These are phyloP conservation scores for Plasmopara viticola DNA, from an alignment of 352 stramenopile genomes.

Conservation along the genomic window DNA sequence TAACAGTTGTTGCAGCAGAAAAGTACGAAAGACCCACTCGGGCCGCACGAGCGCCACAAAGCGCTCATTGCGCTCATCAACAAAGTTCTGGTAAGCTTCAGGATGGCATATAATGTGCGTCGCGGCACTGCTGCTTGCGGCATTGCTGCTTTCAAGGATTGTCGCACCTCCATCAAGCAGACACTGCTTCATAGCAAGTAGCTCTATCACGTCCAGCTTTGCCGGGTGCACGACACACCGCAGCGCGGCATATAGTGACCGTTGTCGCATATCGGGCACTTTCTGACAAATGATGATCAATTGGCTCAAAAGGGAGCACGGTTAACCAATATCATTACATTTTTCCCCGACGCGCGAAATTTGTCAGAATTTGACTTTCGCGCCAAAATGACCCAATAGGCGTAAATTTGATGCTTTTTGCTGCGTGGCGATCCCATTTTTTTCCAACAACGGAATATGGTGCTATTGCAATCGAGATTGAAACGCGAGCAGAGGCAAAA, in stretches of 20 bases:
- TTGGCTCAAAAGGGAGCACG: not conserved
- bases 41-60: slow-evolving; percentile 72
- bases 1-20: slow-evolving; percentile 55
- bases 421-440: no score
- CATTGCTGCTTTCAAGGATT: slow-evolving; percentile 28
- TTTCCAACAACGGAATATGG: no score
- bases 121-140: slow-evolving; percentile 17
- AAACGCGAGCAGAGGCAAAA: no score
- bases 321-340: not conserved
- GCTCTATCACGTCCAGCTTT: slow-evolving; percentile 29
- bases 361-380: no score
- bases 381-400: no score
- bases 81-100: slow-evolving; percentile 42
- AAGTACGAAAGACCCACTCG: slow-evolving; percentile 75
- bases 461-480: no score
- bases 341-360: no score
- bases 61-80: slow-evolving; percentile 42
- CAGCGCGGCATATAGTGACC: slow-evolving; percentile 39
- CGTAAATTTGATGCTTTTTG: no score
- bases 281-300: slow-evolving; percentile 6
- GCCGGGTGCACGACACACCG: slow-evolving; percentile 50
- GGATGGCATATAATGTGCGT: slow-evolving; percentile 76
- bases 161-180: slow-evolving; percentile 54
- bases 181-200: slow-evolving; percentile 49
- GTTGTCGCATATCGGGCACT: slow-evolving; percentile 32